Evolutionary conservation across 2,329 filamentous ascomycete species (phyloP), one percentile per base, ranked within the genome.

Genomic region (Sclerotinia trifoliorum): DNA sequence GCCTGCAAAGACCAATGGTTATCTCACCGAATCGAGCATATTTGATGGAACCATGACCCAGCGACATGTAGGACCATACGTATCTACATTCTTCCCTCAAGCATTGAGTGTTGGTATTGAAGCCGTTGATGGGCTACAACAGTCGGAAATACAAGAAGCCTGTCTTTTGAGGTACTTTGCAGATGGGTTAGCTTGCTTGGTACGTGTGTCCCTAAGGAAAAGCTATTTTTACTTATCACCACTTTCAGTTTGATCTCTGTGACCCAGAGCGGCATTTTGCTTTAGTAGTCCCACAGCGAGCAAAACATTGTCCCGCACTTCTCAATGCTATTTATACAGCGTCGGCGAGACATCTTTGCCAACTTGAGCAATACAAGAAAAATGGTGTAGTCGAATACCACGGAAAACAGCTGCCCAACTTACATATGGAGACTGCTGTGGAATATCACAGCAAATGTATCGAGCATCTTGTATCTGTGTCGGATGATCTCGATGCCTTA

Each of bases 391-490:
- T 73, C 1, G 68, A 74, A 35, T 72, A 74, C 42, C 61, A 73
- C 7, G 68, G 69, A 4, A 72, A 74, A 35, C 46, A 60, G 19
- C 70, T 79, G 5, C 70, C 75, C 2, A 73, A 75, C 46, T 72
- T 79, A n/a, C 75, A 75, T 5, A 74, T 77, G 5, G 78, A 78
- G 52, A 78, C 78, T 4, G 78, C 80, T 5, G 76, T 80, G 0
- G 73, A 78, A 24, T 82, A 82, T 67, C 80, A 82, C 68, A 80
- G 77, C 63, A 75, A 79, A 68, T 81, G 80, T 42, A 77, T 81
- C 21, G 75, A 77, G 24, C 77, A 81, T 60, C 75, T 82, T 2
- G 76, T 82, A 6, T 75, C 78, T 13, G 74, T 79, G 0, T 77
- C 79, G 19, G 74, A 78, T 42, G 75, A 80, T 68, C 75, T 78